Conservation (phyloP, 2,329 filamentous ascomycete species). For the Ophiocordyceps robertsii region DNA sequence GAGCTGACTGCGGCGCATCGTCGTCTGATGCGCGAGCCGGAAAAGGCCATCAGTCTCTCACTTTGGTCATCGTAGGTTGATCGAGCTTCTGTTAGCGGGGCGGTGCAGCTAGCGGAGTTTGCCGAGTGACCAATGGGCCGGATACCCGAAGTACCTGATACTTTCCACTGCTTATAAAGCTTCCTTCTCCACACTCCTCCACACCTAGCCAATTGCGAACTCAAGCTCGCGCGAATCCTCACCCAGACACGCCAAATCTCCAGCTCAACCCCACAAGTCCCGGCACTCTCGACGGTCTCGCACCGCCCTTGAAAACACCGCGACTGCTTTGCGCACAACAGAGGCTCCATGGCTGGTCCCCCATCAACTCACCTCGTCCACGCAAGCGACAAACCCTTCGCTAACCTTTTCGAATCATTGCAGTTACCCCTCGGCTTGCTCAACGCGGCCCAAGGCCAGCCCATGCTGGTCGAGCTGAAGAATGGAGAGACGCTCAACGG, state of each 20-base stretch:
- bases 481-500: conserved; percentile 96
- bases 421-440: conserved; percentile 69
- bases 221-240: too few species aligned
- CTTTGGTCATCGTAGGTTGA: not conserved
- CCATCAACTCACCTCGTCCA: too few species aligned
- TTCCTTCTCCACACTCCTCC: too few species aligned
- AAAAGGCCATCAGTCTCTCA: not conserved
- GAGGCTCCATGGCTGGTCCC: not conserved
- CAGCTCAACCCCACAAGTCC: too few species aligned
- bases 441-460: conserved; percentile 91
- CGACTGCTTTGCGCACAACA: too few species aligned
- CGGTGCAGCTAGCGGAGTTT: conserved; percentile 14
- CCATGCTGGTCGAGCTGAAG: conserved; percentile 95
- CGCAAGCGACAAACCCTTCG: not conserved
- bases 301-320: too few species aligned
- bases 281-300: too few species aligned
- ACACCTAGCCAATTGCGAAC: too few species aligned
- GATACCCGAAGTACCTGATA: too few species aligned
- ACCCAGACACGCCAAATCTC: too few species aligned
- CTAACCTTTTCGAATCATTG: conserved; percentile 8
- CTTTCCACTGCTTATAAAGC: too few species aligned
- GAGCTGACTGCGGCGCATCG: conserved; percentile 18
- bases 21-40: not conserved
- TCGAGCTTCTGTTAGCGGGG: conserved; percentile 8
- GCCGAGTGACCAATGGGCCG: too few species aligned